Evolutionary conservation across 139 green algal genomes (phyloP).

Genomic region (Asterochloris sp.): DNA sequence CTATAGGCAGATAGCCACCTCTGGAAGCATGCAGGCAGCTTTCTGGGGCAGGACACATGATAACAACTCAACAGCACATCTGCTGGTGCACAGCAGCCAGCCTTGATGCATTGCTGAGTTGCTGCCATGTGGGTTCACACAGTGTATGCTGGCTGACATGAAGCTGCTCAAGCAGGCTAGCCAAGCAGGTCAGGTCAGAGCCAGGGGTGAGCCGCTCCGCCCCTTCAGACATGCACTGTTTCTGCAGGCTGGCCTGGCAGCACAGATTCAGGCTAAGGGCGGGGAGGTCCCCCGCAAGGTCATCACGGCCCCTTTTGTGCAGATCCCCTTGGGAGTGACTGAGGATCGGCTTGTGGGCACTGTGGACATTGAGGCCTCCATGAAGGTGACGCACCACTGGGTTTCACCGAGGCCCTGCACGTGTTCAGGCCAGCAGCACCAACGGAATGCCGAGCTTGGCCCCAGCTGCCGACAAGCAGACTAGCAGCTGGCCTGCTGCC

Average conservation of each 20-base stretch:
- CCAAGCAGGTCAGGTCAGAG: too few relatives aligned
- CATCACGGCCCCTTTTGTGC: constrained; percentile 85
- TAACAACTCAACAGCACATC: not conserved
- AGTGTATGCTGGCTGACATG: too few relatives aligned
- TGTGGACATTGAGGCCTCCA: constrained; percentile 98
- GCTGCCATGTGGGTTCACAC: too few relatives aligned
- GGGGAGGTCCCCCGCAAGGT: constrained; percentile 49
- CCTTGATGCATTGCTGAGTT: not conserved
- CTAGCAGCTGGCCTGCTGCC: too few relatives aligned
- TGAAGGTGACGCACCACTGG: constrained; percentile 62
- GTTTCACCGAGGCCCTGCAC: too few relatives aligned
- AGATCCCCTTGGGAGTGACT: constrained; percentile 97
- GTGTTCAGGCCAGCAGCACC: too few relatives aligned
- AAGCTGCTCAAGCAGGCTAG: too few relatives aligned
- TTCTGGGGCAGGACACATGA: not conserved
- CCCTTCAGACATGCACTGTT: not conserved
- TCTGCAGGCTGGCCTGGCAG: constrained; percentile 66
- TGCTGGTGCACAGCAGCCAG: not conserved
- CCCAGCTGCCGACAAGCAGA: too few relatives aligned
- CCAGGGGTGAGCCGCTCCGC: too few relatives aligned
- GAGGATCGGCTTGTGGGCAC: constrained; percentile 98
- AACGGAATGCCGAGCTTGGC: too few relatives aligned
- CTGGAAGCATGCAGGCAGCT: not conserved
- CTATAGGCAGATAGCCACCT: not conserved
- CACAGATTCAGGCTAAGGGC: constrained; percentile 39